Evolutionary conservation across 1,139 yeast species (phyloP), one percentile per base, ranked within the genome.

Genomic region (Taphrina wiesneri): DNA sequence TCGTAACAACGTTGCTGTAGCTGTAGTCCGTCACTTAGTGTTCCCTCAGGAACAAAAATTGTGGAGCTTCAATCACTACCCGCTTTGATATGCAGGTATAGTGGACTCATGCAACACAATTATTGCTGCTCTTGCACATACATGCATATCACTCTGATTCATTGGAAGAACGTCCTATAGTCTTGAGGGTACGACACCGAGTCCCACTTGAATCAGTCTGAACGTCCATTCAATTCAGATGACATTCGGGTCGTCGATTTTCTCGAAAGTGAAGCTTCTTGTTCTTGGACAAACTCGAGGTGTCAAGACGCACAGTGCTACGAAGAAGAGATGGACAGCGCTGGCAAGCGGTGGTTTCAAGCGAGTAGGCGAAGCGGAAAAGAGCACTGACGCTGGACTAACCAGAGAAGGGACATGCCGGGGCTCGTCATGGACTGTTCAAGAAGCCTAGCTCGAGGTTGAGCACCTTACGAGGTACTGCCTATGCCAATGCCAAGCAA

Each of bases 321-420:
- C 67, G 21, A 65, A 65, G 49, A 65, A 65, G 52, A 41, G 67
- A 9, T 65, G 67, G 67, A 36, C 59, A n/a, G 53, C 67, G 19
- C 21, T 65, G 19, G 51, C 65, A 43, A 60, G 56, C 30, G 67
- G 67, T 9, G 64, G 60, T 15, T 65, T 65, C 51, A 65, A 65
- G 56, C 76, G 67, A 21, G 59, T 54, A 11, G n/a, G 47, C 25
- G 23, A 11, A 17, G 26, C 23, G n/a, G 17, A 2, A 6, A 13
- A 21, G 30, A 6, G n/a, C 21, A 7, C 21, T 28, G 17, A 11
- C 23, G 34, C 1, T 9, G 11, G 49, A 30, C 36, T 49, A 23
- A 49, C 19, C 17, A 1, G 17, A 9, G 4, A 15, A 54, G 59
- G 64, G 64, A 13, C 64, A 60, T 45, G 46, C 57, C 2, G 64